phyloP scores from a whole-genome alignment of 148 eudicot genomes.

The Rhododendron henanense region DNA sequence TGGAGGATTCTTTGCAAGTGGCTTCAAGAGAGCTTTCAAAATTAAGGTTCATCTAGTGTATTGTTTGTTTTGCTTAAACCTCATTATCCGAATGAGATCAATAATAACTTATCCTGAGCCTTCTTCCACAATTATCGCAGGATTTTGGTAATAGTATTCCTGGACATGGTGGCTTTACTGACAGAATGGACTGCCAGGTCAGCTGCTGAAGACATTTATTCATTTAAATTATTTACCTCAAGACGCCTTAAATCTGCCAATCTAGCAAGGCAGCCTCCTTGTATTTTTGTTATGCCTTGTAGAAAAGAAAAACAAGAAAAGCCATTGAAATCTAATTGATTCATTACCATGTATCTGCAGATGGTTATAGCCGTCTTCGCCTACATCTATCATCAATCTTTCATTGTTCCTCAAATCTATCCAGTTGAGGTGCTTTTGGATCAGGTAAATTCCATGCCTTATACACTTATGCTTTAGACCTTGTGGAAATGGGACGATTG shows the following conservation, averaged over 20 bases:
- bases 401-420: conserved; percentile 48
- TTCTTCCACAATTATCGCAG: conserved; percentile 23
- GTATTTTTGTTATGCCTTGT: neutral
- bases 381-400: conserved; percentile 83
- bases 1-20: conserved; percentile 98
- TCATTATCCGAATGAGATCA: neutral
- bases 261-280: neutral
- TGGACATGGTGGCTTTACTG: conserved; percentile 97
- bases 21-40: conserved; percentile 96
- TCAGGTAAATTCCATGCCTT: conserved; percentile 40
- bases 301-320: neutral
- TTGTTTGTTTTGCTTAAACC: neutral
- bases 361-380: conserved; percentile 95
- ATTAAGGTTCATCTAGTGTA: conserved; percentile 54
- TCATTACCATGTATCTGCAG: conserved; percentile 30
- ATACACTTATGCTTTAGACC: neutral
- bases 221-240: neutral
- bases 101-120: neutral
- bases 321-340: neutral
- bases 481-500: neutral
- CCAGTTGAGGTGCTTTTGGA: conserved; percentile 68
- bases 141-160: conserved; percentile 99
- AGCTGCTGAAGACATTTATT: conserved; percentile 1
- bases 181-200: conserved; percentile 99
- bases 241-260: neutral